phyloP scores from a whole-genome alignment of 176 grass and related monocot genomes.

The Carex scoparia region DNA sequence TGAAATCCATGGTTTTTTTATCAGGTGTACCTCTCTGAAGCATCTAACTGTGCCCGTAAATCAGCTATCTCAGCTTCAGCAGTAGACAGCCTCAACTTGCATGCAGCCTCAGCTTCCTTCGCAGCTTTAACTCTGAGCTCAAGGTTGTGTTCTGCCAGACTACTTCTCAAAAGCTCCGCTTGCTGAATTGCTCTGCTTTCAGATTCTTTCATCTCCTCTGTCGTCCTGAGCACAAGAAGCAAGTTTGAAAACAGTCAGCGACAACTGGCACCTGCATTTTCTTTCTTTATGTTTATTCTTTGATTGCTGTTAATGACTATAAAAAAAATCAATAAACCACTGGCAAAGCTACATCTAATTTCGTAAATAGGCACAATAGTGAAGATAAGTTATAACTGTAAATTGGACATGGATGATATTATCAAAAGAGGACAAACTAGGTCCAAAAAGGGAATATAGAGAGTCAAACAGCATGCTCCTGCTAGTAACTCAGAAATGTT shows the following conservation, averaged over 20 bases:
- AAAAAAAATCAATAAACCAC: neutral
- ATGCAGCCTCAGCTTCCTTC: constrained; percentile 93
- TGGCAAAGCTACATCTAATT: neutral
- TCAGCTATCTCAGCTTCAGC: constrained; percentile 79
- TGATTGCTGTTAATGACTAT: neutral
- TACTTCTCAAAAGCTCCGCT: constrained; percentile 57
- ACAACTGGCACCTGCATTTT: neutral
- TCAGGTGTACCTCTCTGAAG: constrained; percentile 65
- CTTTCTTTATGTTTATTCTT: neutral
- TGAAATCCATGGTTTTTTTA: neutral
- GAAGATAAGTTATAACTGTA: neutral
- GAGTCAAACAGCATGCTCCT: neutral
- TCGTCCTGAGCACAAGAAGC: constrained; percentile 43
- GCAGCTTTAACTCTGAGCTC: constrained; percentile 96
- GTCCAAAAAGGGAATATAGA: neutral
- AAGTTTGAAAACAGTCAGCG: constrained; percentile 18
- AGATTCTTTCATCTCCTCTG: constrained; percentile 83
- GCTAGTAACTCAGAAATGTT: neutral
- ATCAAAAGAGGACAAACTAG: neutral
- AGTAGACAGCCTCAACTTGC: constrained; percentile 73
- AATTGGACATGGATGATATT: neutral
- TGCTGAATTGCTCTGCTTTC: constrained; percentile 65
- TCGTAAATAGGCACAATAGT: neutral
- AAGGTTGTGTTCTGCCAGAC: constrained; percentile 71
- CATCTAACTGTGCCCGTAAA: constrained; percentile 59